Conservation (phyloP, 1,139 yeast genomes). For the Diutina rugosa region DNA sequence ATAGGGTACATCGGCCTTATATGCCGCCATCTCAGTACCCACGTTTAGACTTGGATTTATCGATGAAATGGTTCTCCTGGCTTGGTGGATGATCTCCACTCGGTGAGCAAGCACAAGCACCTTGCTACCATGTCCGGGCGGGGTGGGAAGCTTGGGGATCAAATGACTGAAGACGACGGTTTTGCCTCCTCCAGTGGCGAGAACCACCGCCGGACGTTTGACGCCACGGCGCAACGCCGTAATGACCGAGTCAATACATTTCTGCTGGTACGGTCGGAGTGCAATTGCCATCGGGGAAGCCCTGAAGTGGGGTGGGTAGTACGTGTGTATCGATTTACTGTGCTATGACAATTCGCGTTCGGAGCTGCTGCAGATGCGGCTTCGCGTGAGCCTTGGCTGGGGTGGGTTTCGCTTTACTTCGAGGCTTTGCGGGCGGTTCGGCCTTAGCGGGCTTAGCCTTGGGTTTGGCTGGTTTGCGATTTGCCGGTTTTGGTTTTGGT, state of each 20-base stretch:
- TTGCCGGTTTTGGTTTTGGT: background rate
- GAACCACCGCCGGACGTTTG: constrained; percentile 61
- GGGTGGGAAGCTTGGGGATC: constrained; percentile 33
- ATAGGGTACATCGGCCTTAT: constrained; percentile 19
- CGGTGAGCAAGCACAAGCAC: constrained; percentile 71
- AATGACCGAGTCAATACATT: constrained; percentile 50
- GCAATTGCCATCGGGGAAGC: background rate
- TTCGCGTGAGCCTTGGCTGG: background rate
- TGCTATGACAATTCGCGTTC: background rate
- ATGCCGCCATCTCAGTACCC: constrained; percentile 62
- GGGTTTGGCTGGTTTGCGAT: background rate
- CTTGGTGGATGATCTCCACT: constrained; percentile 67
- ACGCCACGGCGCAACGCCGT: constrained; percentile 33
- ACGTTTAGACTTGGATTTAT: constrained; percentile 41
- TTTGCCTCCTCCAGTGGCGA: constrained; percentile 95
- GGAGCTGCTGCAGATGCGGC: background rate
- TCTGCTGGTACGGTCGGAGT: constrained; percentile 53
- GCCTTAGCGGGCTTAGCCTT: background rate
- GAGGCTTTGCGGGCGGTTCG: background rate
- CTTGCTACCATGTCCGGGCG: constrained; percentile 23
- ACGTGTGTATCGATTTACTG: background rate
- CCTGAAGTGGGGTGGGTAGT: background rate
- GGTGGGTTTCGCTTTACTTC: background rate
- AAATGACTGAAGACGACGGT: constrained; percentile 72
- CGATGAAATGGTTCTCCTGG: constrained; percentile 34